Evolutionary conservation across 2,329 filamentous ascomycete species (phyloP), one percentile per base, ranked within the genome.

Genomic region (Magnaporthiopsis incrustans): DNA sequence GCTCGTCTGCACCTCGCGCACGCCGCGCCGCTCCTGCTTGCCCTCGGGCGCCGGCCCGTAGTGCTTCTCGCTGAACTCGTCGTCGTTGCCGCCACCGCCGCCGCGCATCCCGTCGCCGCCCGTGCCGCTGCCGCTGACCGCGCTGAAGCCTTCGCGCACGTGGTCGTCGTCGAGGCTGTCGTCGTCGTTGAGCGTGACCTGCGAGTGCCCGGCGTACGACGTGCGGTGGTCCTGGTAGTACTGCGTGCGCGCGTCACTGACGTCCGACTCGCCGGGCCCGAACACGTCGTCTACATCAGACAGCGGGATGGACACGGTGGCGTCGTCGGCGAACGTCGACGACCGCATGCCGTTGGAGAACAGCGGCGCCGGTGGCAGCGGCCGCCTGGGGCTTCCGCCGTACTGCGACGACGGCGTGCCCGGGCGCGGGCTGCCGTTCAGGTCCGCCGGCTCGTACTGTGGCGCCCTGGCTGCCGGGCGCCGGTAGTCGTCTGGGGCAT

Each of bases 371-470:
- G 92, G 92, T 3, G 95, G 95, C 38, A 98, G 81, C 4, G 94
- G 94, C 64, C 94, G 85, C 69, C 92, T 86, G 14, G 93, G 91
- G 72, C 92, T 96, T 4, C 92, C 90, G 26, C 92, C 90, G 74
- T 98, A 97, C 73, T 87, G 84, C 2, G 92, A 94, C 0, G 92
- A 92, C 1, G 94, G 92, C 0, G 94, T 97, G 6, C 94, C 94
- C 1, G 95, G 94, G 65, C 95, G 81, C 8, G 95, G 93, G 67
- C 86, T 93, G 61, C 95, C 95, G 71, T 98, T 94, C 65, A 98
- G 77, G 70, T 97, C 93, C 27, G 88, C 83, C 0, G 92, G 91
- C 75, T 98, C 95, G 75, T 95, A 98, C 4, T 87, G 82, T 30
- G 89, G 79, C 68, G 81, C 87, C 0, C 87, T 85, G 1, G 90